Conservation (phyloP, 2,329 filamentous ascomycete genomes). For the Torrubiella hemipterigena region DNA sequence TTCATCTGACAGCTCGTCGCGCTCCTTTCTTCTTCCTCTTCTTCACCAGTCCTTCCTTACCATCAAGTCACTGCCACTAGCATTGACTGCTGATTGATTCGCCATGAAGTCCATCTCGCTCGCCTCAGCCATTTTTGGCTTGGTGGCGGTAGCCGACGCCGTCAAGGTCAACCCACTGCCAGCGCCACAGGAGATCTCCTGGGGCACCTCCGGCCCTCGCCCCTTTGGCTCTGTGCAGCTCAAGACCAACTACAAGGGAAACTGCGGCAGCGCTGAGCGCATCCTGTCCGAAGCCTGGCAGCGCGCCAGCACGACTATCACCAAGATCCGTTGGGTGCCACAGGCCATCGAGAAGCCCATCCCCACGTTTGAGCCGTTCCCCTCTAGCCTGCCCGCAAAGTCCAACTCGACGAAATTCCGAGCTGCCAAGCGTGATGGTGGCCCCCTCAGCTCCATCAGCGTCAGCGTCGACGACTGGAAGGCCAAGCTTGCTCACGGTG, state of each 20-base stretch:
- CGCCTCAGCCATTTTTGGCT: no score
- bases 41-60: no score
- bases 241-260: constrained; percentile 8
- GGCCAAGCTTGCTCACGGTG: constrained; percentile 39
- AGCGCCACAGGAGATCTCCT: constrained; percentile 13
- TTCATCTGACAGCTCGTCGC: no score
- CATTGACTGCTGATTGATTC: no score
- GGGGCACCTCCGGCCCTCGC: constrained; percentile 13
- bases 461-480: constrained; percentile 30
- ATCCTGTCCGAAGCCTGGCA: constrained; percentile 34
- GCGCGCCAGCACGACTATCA: constrained; percentile 34
- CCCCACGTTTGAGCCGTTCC: constrained; percentile 36
- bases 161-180: constrained; percentile 16
- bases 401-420: constrained; percentile 17
- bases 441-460: constrained; percentile 27
- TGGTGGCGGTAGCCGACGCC: constrained; percentile 6
- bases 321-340: constrained; percentile 39
- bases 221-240: constrained; percentile 8
- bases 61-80: no score
- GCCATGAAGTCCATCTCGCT: no score
- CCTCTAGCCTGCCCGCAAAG: no score
- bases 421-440: constrained; percentile 16
- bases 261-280: constrained; percentile 6
- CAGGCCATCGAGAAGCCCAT: constrained; percentile 39
- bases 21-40: no score